These are phyloP conservation scores for Huntiella omanensis DNA, from an alignment of 2,329 filamentous ascomycete genomes.

Conservation along the genomic window DNA sequence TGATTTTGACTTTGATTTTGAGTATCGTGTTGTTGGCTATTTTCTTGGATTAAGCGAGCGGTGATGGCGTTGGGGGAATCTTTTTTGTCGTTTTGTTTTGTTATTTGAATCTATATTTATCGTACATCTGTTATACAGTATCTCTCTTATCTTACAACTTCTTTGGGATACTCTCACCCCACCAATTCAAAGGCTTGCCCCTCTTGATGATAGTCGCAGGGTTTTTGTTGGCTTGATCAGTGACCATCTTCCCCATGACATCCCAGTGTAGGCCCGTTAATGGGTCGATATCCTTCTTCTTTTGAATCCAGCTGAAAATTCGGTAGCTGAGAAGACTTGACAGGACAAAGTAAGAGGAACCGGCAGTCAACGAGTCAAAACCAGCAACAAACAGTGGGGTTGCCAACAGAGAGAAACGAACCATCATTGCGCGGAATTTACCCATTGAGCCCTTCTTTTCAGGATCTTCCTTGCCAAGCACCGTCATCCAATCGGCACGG, in stretches of 20 bases:
- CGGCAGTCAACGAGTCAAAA: slow-evolving; percentile 9
- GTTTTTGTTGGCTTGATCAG: background rate
- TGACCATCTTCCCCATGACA: background rate
- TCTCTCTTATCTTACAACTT: background rate
- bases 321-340: slow-evolving; percentile 6
- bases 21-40: slow-evolving; percentile 80
- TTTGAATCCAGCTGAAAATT: background rate
- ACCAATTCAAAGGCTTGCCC: slow-evolving; percentile 9
- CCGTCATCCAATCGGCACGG: slow-evolving; percentile 6
- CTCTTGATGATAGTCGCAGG: background rate
- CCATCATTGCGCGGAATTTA: background rate
- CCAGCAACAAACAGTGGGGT: slow-evolving; percentile 7
- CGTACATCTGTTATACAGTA: background rate
- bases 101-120: slow-evolving; percentile 1
- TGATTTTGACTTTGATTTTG: slow-evolving; percentile 76
- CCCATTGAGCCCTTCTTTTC: slow-evolving; percentile 11
- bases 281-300: slow-evolving; percentile 3
- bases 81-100: slow-evolving; percentile 12
- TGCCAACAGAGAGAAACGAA: slow-evolving; percentile 5
- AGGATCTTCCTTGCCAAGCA: slow-evolving; percentile 7
- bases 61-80: background rate
- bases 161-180: background rate
- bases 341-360: slow-evolving; percentile 9
- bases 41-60: slow-evolving; percentile 42
- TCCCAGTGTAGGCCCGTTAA: slow-evolving; percentile 4